A percentile compares a stretch with the other conserved stretches of the same genome.
These are phyloP conservation scores for Ceratocystis ficicola DNA, from an alignment of 2,329 filamentous ascomycete species.

Conservation along the genomic window DNA sequence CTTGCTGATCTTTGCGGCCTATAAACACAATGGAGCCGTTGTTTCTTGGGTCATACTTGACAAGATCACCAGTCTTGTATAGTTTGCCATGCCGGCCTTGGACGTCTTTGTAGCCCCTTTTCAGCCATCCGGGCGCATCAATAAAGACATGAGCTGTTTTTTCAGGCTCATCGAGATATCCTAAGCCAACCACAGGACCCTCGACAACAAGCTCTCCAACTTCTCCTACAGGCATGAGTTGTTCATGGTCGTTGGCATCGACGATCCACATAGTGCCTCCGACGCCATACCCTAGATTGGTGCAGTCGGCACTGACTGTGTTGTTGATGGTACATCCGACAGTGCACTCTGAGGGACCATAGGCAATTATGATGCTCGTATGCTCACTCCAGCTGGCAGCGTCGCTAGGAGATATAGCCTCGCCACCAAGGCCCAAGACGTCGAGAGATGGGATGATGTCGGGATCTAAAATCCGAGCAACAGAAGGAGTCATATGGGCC, in stretches of 20 bases:
- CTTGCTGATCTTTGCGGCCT: constrained; percentile 54
- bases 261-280: constrained; percentile 41
- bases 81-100: constrained; percentile 35
- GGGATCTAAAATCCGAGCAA: constrained; percentile 36
- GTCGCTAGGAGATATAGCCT: constrained; percentile 41
- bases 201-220: constrained; percentile 45
- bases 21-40: constrained; percentile 45
- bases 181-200: constrained; percentile 49
- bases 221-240: constrained; percentile 37
- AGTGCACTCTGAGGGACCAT: constrained; percentile 44
- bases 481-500: constrained; percentile 41
- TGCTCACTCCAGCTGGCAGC: constrained; percentile 37
- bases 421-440: constrained; percentile 39
- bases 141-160: constrained; percentile 50
- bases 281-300: constrained; percentile 39
- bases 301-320: constrained; percentile 31
- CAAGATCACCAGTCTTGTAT: constrained; percentile 51
- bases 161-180: constrained; percentile 46
- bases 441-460: constrained; percentile 37
- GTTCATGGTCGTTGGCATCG: constrained; percentile 36
- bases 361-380: constrained; percentile 40
- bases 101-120: constrained; percentile 29
- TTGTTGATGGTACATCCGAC: constrained; percentile 41
- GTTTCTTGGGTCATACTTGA: constrained; percentile 41
- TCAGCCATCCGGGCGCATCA: constrained; percentile 41